Percentiles rank a stretch among this genome's conserved stretches.
These are phyloP conservation scores for Aspergillus costaricaensis DNA, from an alignment of 2,329 filamentous ascomycete species.

Conservation along the genomic window DNA sequence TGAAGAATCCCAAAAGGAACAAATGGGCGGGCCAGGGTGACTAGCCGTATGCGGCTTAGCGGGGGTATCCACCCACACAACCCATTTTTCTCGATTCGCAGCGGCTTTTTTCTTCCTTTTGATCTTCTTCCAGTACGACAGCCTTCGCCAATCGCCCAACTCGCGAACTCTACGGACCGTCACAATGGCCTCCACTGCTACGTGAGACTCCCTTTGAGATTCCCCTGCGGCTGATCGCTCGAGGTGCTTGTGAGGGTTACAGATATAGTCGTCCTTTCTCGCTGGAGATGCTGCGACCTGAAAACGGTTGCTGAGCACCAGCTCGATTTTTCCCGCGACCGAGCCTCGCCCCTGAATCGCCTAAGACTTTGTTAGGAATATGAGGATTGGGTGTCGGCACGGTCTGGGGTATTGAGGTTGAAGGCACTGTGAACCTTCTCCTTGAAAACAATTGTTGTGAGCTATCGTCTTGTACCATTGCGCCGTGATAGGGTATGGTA, in stretches of 20 bases:
- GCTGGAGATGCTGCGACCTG: conserved; percentile 62
- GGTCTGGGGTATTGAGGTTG: conserved; percentile 75
- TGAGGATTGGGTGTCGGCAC: conserved; percentile 57
- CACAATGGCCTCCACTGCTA: conserved; percentile 64
- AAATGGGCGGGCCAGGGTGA: not conserved
- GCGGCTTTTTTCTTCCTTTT: conserved; percentile 26
- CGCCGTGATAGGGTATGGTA: conserved; percentile 18
- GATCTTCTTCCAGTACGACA: conserved; percentile 35
- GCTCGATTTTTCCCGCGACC: conserved; percentile 71
- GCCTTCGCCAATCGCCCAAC: conserved; percentile 41
- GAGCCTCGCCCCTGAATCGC: conserved; percentile 29
- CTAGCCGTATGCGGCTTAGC: conserved; percentile 27
- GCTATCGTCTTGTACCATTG: conserved; percentile 31
- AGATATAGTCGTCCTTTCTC: conserved; percentile 81
- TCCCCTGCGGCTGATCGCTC: conserved; percentile 37
- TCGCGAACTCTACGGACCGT: conserved; percentile 48
- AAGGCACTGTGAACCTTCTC: conserved; percentile 65
- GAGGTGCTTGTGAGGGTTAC: conserved; percentile 52
- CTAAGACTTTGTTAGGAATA: conserved; percentile 38
- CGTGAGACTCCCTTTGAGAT: conserved; percentile 54
- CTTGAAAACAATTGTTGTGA: conserved; percentile 73
- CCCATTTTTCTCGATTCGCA: conserved; percentile 22
- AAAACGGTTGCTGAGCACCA: conserved; percentile 57
- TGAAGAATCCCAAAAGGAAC: conserved; percentile 11
- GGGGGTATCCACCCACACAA: conserved; percentile 36